Evolutionary conservation across 2,329 filamentous ascomycete genomes (phyloP).

Genomic region (Neurospora crassa): DNA sequence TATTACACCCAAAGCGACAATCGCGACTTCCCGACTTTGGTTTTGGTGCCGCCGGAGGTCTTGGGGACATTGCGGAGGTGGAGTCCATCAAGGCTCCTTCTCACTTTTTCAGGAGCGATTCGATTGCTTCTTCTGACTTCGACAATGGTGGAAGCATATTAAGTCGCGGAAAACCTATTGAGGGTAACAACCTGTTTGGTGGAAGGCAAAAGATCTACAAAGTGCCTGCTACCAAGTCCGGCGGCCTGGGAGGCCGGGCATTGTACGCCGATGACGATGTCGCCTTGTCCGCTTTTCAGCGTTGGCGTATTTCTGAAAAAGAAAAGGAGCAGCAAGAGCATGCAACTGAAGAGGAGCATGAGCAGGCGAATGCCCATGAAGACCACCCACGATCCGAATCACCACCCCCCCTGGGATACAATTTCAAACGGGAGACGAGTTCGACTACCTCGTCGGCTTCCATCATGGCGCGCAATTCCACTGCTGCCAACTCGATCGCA

Average conservation of each 20-base stretch:
- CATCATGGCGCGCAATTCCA: constrained; percentile 64
- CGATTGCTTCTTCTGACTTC: constrained; percentile 59
- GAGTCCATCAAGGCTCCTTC: constrained; percentile 63
- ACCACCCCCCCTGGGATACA: constrained; percentile 52
- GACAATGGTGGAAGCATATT: constrained; percentile 63
- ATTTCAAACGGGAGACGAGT: constrained; percentile 72
- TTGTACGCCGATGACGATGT: constrained; percentile 79
- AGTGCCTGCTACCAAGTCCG: constrained; percentile 48
- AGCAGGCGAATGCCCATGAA: constrained; percentile 28
- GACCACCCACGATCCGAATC: constrained; percentile 40
- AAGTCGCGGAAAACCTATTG: constrained; percentile 68
- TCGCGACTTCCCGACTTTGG: constrained; percentile 70
- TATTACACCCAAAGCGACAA: constrained; percentile 71
- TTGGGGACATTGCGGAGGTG: constrained; percentile 85
- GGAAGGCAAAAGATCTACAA: constrained; percentile 94
- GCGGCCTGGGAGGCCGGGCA: constrained; percentile 53
- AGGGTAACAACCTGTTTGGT: constrained; percentile 90
- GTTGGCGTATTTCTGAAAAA: constrained; percentile 53
- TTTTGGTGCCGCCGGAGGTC: constrained; percentile 35
- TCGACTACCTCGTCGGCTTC: constrained; percentile 69
- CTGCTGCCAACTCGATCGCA: constrained; percentile 79
- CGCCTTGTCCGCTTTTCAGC: constrained; percentile 73
- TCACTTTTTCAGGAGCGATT: constrained; percentile 49
- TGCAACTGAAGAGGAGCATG: constrained; percentile 26
- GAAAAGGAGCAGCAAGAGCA: constrained; percentile 35